Base-by-base conservation (phyloP, 139 green algal genomes). In the Picochlorum sp. region DNA sequence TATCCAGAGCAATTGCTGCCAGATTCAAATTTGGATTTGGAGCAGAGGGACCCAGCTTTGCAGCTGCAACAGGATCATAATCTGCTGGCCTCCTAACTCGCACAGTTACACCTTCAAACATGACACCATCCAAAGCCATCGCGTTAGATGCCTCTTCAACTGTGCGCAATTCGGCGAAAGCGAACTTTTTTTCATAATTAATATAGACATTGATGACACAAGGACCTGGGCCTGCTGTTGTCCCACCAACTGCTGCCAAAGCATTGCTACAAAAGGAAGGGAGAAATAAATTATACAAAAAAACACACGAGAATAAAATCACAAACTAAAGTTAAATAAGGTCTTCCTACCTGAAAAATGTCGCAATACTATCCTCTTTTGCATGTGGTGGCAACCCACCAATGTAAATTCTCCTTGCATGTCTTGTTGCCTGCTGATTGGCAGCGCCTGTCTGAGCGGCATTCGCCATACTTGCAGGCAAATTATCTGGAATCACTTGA, bases 161-260 rank as follows among this genome's bases (percentile, higher is more conserved):
- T 5, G 47, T 82, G 18, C 84, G 72, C 30, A 91, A 69, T 79
- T 92, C 85, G 16, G 82, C 50, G 60, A 92, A 92, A 0, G 88
- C 84, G 71, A 97, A 98, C 72, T 95, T 94, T 78, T 96, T 96
- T 74, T 98, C 94, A 30, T 87, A 77, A 80, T 99, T 98, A 75
- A 97, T 90, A 85, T 98, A 98, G 9, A 98, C 90, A 61, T 97
- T 96, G 24, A 98, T 80, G 9, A 98, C 92, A 80, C 82, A 81
- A 65, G 90, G 56, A 37, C 88, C 88, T 71, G 90, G 89, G 8
- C 90, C 92, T 16, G 86, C 84, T 2, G 83, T 92, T 57, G 89
- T 95, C 24, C 93, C 93, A n/a, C 90, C 92, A 5, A 98, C 74
- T 13, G 92, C 91, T 13, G 88, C 79, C 51, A 98, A 77, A 7